Evolutionary conservation across 2,329 filamentous ascomycete genomes (phyloP), one percentile per base, ranked within the genome.

Genomic region (Hypoxylon sp.): DNA sequence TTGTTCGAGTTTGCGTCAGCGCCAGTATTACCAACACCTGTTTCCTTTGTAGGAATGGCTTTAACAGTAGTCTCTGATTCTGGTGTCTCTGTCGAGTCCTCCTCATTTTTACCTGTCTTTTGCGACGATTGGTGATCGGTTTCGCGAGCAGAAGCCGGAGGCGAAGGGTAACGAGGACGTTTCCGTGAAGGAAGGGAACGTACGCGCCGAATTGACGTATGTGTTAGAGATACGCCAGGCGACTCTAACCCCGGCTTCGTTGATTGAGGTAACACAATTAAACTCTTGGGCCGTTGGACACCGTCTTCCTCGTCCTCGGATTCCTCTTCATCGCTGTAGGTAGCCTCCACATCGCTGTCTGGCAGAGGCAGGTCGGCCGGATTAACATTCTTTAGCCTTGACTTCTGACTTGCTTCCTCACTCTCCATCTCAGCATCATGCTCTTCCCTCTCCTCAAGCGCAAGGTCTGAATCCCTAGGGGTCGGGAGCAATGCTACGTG

Each of bases 331-430:
- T 93, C 90, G 63, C 84, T 88, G 71, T 89, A 86, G 11, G 78
- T 79, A 0, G 95, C 81, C 75, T 97, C 93, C 52, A 89, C 86
- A 37, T 88, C 84, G 24, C 84, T 84, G 44, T 90, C 82, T 0
- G 92, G 92, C 9, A 96, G 81, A n/a, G 92, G 89, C 68, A 94
- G 86, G 44, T 84, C 83, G 5, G 88, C 85, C 8, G 90, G 85
- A 50, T 87, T 82, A 13, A 80, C 73, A 5, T 46, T 50, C n/a
- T 71, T 72, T 35, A 71, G 31, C 0, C 61, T 64, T 3, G 57
- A 11, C 8, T 57, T 57, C 22, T 52, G 55, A 11, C 50, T 39
- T 10, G 63, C 19, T 26, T 63, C 64, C 11, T 72, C 48, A 10
- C 60, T 31, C 3, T 39, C 48, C 13, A 47, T 29, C 26, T 68